Evolutionary conservation across 208 protist species (phyloP).

Genomic region (Leptomonas pyrrhocoris): DNA sequence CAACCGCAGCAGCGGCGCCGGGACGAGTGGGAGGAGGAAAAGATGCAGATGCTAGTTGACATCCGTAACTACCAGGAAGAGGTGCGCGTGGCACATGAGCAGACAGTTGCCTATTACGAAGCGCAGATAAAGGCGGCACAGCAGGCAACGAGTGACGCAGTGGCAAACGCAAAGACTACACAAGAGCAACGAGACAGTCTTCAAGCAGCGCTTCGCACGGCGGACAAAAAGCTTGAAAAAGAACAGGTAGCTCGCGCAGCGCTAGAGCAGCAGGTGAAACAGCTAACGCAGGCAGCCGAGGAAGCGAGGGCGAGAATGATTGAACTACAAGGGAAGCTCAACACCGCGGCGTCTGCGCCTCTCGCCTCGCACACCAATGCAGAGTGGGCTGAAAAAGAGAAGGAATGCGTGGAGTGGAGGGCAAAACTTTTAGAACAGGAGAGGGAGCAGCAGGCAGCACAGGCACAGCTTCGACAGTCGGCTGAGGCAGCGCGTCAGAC

Average conservation of each 20-base stretch:
- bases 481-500: background rate
- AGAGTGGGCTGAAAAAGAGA: background rate
- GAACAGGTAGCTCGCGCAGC: conserved; percentile 2
- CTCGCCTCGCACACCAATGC: background rate
- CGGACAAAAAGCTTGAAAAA: conserved; percentile 7
- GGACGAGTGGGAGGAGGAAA: conserved; percentile 30
- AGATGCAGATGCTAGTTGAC: conserved; percentile 31
- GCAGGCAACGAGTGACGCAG: background rate
- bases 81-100: conserved; percentile 36
- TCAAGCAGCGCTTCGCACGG: background rate
- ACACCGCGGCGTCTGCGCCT: background rate
- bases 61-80: conserved; percentile 47
- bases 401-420: background rate
- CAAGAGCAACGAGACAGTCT: conserved; percentile 15
- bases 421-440: conserved; percentile 3
- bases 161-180: background rate
- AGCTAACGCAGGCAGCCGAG: conserved; percentile 4
- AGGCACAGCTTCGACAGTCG: background rate
- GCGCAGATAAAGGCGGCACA: conserved; percentile 16
- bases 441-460: conserved; percentile 5
- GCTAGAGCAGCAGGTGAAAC: background rate
- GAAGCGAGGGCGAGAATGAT: background rate
- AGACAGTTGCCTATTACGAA: conserved; percentile 58
- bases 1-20: conserved; percentile 21
- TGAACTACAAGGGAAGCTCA: background rate